phyloP scores from a whole-genome alignment of 306 rosid species.

The Adenanthera pavonina region DNA sequence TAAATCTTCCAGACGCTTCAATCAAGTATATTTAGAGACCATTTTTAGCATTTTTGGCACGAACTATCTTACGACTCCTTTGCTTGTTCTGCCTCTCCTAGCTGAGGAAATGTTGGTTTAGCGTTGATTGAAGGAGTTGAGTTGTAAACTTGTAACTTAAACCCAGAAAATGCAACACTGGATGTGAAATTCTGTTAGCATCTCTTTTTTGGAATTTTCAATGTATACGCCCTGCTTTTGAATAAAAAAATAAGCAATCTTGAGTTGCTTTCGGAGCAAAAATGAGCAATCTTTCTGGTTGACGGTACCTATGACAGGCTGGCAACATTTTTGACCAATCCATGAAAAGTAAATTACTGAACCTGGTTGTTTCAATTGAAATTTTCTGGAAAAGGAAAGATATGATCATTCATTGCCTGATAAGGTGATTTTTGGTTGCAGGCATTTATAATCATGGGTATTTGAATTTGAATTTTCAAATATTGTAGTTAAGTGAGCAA shows the following conservation, averaged over 20 bases:
- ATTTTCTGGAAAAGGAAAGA: not conserved
- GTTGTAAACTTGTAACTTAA: slow-evolving; percentile 11
- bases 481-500: not conserved
- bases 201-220: slow-evolving; percentile 25
- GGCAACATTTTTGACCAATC: not conserved
- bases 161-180: not conserved
- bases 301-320: not conserved
- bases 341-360: not conserved
- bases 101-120: slow-evolving; percentile 9
- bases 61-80: not conserved
- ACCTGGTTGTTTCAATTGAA: not conserved
- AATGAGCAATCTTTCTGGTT: not conserved
- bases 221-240: slow-evolving; percentile 2
- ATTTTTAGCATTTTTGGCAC: not conserved
- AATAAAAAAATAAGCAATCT: slow-evolving; percentile 7
- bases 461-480: not conserved
- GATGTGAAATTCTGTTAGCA: slow-evolving; percentile 8
- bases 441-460: not conserved
- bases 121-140: slow-evolving; percentile 8
- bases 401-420: not conserved
- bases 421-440: not conserved
- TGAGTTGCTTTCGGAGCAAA: slow-evolving; percentile 1
- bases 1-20: slow-evolving; percentile 21
- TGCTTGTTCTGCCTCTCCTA: not conserved
- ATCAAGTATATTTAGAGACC: not conserved